A percentile compares a stretch with the other conserved stretches of the same genome.
phyloP scores from a whole-genome alignment of 306 rosid species.

The Parietaria judaica region DNA sequence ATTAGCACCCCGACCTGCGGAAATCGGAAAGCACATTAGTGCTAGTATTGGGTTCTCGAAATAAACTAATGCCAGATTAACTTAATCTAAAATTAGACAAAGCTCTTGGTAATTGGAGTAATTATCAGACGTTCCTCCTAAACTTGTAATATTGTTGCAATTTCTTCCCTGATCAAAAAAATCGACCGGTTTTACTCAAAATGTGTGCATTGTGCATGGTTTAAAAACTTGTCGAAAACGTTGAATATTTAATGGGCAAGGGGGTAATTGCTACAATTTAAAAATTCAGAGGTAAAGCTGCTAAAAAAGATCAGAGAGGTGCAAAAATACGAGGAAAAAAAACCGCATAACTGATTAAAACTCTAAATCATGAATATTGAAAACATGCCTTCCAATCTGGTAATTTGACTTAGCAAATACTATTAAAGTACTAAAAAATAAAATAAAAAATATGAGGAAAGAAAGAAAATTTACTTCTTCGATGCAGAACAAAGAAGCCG shows the following conservation, averaged over 20 bases:
- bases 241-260: too few species aligned
- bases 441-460: background rate
- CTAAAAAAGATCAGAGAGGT: too few species aligned
- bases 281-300: too few species aligned
- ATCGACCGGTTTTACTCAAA: background rate
- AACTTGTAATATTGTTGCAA: too few species aligned
- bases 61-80: background rate
- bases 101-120: background rate
- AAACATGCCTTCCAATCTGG: too few species aligned
- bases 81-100: background rate
- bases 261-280: too few species aligned
- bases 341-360: too few species aligned
- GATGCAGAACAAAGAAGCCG: conserved; percentile 93
- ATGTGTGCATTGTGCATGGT: too few species aligned
- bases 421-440: background rate
- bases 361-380: too few species aligned
- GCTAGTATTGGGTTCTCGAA: conserved; percentile 2
- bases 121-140: background rate
- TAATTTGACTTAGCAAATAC: background rate
- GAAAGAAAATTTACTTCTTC: conserved; percentile 55
- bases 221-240: too few species aligned
- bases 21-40: conserved; percentile 16
- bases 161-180: too few species aligned
- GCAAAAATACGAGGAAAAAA: too few species aligned
- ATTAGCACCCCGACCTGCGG: conserved; percentile 88